Conservation (phyloP, 345 rosid species). For the Microthlaspi erraticum region DNA sequence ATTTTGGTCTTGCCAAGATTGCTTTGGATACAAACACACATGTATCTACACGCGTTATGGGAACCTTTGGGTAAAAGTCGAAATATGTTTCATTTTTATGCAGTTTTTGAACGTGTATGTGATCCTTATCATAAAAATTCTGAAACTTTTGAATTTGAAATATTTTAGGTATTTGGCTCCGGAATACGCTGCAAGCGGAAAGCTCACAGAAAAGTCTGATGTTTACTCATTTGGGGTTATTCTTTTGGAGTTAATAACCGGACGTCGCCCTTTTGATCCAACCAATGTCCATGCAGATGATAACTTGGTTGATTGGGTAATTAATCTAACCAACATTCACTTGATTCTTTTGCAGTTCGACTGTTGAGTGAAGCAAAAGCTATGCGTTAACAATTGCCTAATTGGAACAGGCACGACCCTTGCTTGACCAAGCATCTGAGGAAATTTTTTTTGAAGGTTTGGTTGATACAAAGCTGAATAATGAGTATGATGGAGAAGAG, state of each 20-base stretch:
- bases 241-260: constrained; percentile 74
- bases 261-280: constrained; percentile 65
- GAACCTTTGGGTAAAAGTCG: constrained; percentile 47
- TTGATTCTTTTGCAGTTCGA: neutral
- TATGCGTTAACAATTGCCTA: constrained; percentile 25
- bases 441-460: constrained; percentile 63
- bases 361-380: neutral
- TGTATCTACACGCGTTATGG: constrained; percentile 86
- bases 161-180: constrained; percentile 70
- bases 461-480: constrained; percentile 62
- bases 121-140: no score
- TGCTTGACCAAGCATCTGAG: constrained; percentile 67
- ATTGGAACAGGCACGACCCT: constrained; percentile 73
- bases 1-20: constrained; percentile 81
- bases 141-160: no score
- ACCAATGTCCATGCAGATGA: constrained; percentile 55
- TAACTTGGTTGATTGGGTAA: constrained; percentile 79
- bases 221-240: constrained; percentile 75
- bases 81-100: no score
- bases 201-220: constrained; percentile 71
- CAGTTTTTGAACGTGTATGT: no score
- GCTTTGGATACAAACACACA: constrained; percentile 70
- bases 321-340: neutral
- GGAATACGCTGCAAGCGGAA: constrained; percentile 77
- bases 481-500: constrained; percentile 61